A percentile compares a stretch with the other conserved stretches of the same genome.
These are phyloP conservation scores for Zostera marina DNA, from an alignment of 116 monocot species.

Conservation along the genomic window DNA sequence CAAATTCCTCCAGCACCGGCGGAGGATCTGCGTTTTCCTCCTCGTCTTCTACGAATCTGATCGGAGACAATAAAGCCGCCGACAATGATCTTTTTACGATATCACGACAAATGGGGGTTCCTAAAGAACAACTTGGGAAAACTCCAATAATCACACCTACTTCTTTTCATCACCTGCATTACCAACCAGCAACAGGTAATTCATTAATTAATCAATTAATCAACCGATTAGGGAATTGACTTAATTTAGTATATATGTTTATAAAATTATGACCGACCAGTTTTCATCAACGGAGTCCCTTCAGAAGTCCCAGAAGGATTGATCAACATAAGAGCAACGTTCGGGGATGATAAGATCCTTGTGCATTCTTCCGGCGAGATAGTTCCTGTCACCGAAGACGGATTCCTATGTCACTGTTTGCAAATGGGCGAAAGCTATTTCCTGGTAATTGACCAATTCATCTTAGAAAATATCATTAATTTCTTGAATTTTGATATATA, in stretches of 20 bases:
- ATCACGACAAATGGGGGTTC: constrained; percentile 51
- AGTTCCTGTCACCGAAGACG: constrained; percentile 48
- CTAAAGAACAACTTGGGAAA: constrained; percentile 4
- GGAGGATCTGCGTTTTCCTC: constrained; percentile 11
- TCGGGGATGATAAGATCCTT: constrained; percentile 58
- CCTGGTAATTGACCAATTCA: constrained; percentile 22
- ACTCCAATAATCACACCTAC: background rate
- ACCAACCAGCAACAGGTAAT: background rate
- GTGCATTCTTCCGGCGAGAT: constrained; percentile 66
- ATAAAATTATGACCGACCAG: no score
- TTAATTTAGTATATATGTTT: no score
- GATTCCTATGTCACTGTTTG: constrained; percentile 50
- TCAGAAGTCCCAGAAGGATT: constrained; percentile 64
- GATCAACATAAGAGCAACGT: constrained; percentile 47
- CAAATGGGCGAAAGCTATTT: constrained; percentile 91
- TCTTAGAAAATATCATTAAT: no score
- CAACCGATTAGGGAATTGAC: no score
- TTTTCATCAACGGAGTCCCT: constrained; percentile 81
- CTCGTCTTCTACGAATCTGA: constrained; percentile 1
- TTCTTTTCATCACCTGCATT: background rate
- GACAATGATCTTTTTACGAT: constrained; percentile 49
- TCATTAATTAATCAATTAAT: no score
- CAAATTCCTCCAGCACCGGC: constrained; percentile 8
- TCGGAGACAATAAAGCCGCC: constrained; percentile 15
- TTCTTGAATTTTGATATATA: no score